phyloP scores from a whole-genome alignment of 352 stramenopile species.

The Globisporangium mamillatum region DNA sequence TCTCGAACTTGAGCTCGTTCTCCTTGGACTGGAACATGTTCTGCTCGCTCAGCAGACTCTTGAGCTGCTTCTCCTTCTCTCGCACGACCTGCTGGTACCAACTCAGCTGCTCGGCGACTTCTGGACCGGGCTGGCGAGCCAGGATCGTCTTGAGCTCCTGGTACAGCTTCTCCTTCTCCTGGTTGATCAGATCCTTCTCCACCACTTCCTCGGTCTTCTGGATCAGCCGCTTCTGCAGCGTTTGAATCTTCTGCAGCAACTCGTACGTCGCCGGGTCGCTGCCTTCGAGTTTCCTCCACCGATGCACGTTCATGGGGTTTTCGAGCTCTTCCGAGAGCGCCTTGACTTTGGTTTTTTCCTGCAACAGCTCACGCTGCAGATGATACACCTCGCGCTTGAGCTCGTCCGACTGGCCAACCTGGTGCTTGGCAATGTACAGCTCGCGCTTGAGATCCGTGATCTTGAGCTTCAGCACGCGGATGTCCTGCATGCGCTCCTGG shows the following conservation, averaged over 20 bases:
- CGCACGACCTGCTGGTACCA: conserved; percentile 95
- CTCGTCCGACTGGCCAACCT: conserved; percentile 84
- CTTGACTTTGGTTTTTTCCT: conserved; percentile 97
- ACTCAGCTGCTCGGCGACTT: conserved; percentile 94
- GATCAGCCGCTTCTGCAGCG: conserved; percentile 93
- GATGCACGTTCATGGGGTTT: conserved; percentile 97
- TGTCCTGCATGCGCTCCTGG: conserved; percentile 91
- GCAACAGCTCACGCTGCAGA: conserved; percentile 89
- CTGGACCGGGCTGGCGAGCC: conserved; percentile 89
- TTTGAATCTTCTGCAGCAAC: conserved; percentile 96
- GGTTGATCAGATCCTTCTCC: conserved; percentile 93
- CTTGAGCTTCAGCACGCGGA: conserved; percentile 95
- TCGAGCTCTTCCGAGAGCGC: conserved; percentile 94
- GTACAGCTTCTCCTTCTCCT: conserved; percentile 96
- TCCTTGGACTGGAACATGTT: conserved; percentile 96
- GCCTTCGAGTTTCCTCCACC: conserved; percentile 96
- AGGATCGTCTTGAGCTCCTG: conserved; percentile 93
- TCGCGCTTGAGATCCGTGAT: conserved; percentile 92
- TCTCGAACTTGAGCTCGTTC: conserved; percentile 95
- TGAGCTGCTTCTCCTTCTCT: conserved; percentile 96
- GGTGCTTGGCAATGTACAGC: conserved; percentile 87
- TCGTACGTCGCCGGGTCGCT: conserved; percentile 94
- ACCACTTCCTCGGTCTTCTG: conserved; percentile 95
- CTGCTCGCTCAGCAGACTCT: conserved; percentile 95
- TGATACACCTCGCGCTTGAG: conserved; percentile 88